Base-by-base conservation (phyloP, 2,329 filamentous ascomycete genomes). In the Scleromitrula shiraiana region DNA sequence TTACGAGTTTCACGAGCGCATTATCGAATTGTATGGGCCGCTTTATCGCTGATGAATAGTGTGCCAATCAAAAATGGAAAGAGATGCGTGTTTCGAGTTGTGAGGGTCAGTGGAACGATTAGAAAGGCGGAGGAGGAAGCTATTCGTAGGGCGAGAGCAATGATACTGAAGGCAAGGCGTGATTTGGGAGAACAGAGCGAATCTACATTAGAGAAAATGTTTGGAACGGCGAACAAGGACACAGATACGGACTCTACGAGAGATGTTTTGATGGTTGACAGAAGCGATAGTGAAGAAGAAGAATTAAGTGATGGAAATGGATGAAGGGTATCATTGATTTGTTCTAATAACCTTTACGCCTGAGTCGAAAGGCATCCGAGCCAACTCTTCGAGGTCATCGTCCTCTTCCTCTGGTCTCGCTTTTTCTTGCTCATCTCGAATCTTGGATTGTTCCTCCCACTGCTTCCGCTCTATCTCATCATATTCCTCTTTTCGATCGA, bases 31-130 rank as follows among this genome's bases (percentile, higher is more conserved):
- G 82, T 95, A 4, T 98, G 93, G 93, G 83, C 89, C 0, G 87
- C 89, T 0, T 70, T 98, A 45, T 87, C 88, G 0, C 86, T 89
- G 57, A 84, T 93, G 72, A 82, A 82, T 19, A 74, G 68, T 14
- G 70, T 96, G 0, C 70, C 80, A 7, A 66, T 76, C 2, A 74
- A 68, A 50, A 74, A 71, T 61, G 77, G 78, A 20, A 72, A 75
- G 50, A 73, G 78, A 0, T 95, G 90, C 60, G 83, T 91, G 1
- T 85, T 95, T 53, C 81, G 83, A 38, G 89, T 98, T 12, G 79
- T 95, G 6, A 77, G 87, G 52, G 88, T 96, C 12, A 93, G 87
- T 55, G 93, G 91, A 14, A 98, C 93, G 3, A 95, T 98, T 61
- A 83, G 83, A 58, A 95, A 95, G 67, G 84, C 82, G 2, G 90